Evolutionary conservation across 1,284 basidiomycete species (phyloP), one percentile per base, ranked within the genome.

Genomic region (Marasmius tenuissimus): DNA sequence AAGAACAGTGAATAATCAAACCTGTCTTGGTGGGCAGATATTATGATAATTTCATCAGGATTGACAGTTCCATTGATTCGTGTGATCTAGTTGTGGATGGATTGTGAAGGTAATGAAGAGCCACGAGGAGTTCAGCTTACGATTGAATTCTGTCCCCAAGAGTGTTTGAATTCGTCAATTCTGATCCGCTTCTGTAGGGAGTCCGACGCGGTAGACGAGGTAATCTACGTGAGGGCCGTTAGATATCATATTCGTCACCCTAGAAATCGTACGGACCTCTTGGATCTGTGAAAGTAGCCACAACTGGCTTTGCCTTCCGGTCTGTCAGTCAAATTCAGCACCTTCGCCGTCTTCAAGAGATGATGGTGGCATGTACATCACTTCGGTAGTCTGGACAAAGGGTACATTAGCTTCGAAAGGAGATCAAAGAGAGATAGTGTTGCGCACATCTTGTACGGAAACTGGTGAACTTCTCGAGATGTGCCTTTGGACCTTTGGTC

Each of bases 11-110:
- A 35, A 35, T 34, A n/a, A 54, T 27, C 27, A 56, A 63, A 85
- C 88, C 89, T 92, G 71, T 98, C 97, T 73, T 95, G 96, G 74
- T 99, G 97, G 42, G 96, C 94, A 35, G 89, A 88, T 67, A 93
- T 78, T 62, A 93, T 78, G 47, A 93, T 80, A 47, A 87, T 77
- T 57, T 89, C 82, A 67, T 90, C 85, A 35, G 71, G 75, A 11
- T 77, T 70, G 40, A 86, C 85, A 51, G 89, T 85, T 58, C 91
- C 91, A 67, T 87, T 84, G 70, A 93, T 90, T 69, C 84, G 83
- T 58, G 85, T 79, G 68, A 93, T 86, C 91, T 92, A 68, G 52
- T 57, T 58, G 38, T 59, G 48, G 54, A 66, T 53, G 33, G 50
- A 37, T 47, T 61, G 57, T 67, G 52, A 65, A 62, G 42, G 57